Conservation (phyloP, 306 rosid genomes). For the Urtica urens region DNA sequence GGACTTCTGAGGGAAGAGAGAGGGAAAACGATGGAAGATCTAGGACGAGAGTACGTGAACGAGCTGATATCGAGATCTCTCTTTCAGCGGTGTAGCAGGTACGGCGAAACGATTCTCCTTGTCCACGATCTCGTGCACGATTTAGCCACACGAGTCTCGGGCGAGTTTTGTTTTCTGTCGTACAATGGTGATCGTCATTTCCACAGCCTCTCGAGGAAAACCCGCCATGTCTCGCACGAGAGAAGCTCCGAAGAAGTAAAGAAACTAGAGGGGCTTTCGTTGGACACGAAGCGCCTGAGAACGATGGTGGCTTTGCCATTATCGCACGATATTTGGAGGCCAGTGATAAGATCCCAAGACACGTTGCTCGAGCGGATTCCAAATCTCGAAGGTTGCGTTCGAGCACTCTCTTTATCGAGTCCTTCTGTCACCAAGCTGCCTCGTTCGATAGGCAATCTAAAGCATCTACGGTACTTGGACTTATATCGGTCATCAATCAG, state of each 20-base stretch:
- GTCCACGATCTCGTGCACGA: conserved; percentile 32
- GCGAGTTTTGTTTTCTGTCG: background rate
- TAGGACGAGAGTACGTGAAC: conserved; percentile 12
- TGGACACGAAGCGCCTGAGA: background rate
- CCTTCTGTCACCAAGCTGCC: background rate
- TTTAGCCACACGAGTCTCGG: conserved; percentile 10
- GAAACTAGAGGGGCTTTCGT: background rate
- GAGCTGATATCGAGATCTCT: conserved; percentile 11
- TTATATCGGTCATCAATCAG: background rate
- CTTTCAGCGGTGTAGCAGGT: conserved; percentile 8
- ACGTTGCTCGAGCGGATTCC: background rate
- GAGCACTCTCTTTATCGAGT: background rate
- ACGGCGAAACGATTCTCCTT: background rate
- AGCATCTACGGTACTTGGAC: background rate
- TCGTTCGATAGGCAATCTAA: background rate
- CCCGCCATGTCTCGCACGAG: background rate
- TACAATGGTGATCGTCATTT: background rate
- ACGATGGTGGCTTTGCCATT: background rate
- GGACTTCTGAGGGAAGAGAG: conserved; percentile 1
- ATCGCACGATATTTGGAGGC: background rate
- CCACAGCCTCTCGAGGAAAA: background rate
- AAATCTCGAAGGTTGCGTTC: background rate
- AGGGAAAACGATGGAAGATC: background rate
- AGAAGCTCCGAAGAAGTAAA: background rate
- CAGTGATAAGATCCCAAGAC: background rate